Evolutionary conservation across 176 grass and related monocot genomes (phyloP), one percentile per base, ranked within the genome.

Genomic region (Hordeum marinum): DNA sequence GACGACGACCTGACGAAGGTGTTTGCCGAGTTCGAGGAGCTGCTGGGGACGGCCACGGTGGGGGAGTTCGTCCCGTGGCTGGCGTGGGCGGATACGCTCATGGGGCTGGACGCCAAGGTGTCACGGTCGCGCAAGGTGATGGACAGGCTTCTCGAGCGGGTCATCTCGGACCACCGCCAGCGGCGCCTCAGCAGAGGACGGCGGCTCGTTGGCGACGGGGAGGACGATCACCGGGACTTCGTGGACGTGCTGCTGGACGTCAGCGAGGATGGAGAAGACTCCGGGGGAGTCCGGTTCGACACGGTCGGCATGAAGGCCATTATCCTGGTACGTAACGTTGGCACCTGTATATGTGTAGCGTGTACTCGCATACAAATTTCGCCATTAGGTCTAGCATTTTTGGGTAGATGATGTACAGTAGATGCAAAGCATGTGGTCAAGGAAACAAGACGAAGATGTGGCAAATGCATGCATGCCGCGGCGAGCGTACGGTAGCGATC

Each of bases 51-150:
- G 29, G 78, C 9, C 17, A 62, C 76, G 40, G n/a, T 91, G 17
- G 58, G 85, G 6, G 72, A 93, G 75, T 80, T 93, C 66, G 78
- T 90, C 68, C 91, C 91, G 21, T 87, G 82, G 71, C 88, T 88
- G 29, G 72, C 69, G n/a, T 93, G 91, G 91, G 37, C 91, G 26
- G 88, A 90, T 67, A 73, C 43, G 79, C 20, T 91, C 9, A 91
- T 7, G 43, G 67, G 92, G 4, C 27, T 42, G 21, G 65, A 94
- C 77, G 89, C 72, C 65, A 91, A 35, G 86, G 73, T 45, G 32
- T 21, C 25, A 35, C 73, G 84, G 25, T 72, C 79, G 42, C 63
- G 42, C 55, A 11, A 13, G 64, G 42, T 6, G 20, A 8, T 90
- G 34, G 88, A 90, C 72, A 24, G 43, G 23, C 13, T 86, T 12